Conservation (phyloP, 768 basidiomycete genomes). For the Antrodiella citrinella region DNA sequence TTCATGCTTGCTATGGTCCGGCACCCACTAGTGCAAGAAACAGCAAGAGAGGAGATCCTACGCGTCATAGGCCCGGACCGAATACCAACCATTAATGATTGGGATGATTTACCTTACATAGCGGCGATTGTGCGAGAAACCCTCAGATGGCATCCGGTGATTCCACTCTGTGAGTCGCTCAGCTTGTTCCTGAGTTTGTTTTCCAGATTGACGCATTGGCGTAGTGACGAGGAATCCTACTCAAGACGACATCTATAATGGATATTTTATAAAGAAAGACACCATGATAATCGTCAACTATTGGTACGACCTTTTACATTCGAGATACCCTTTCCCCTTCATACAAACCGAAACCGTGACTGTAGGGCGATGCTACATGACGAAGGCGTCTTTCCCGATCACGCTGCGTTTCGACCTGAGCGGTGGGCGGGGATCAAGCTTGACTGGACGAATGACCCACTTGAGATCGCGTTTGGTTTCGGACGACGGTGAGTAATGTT, state of each 20-base stretch:
- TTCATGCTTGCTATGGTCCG: not conserved
- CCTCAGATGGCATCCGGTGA: constrained; percentile 1
- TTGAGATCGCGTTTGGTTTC: not conserved
- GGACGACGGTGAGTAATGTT: not conserved
- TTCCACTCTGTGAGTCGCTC: not conserved
- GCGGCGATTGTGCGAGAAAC: constrained; percentile 23
- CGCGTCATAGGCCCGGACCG: constrained; percentile 22
- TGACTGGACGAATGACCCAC: not conserved
- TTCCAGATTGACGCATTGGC: not conserved
- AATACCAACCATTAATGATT: constrained; percentile 16
- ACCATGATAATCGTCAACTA: constrained; percentile 13
- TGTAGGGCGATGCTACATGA: not conserved
- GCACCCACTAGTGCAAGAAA: constrained; percentile 19
- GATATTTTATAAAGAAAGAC: constrained; percentile 13
- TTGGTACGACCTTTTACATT: not conserved
- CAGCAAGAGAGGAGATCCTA: constrained; percentile 26
- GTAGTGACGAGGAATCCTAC: constrained; percentile 8
- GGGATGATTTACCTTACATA: constrained; percentile 13
- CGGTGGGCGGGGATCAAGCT: not conserved
- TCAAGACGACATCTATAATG: constrained; percentile 14
- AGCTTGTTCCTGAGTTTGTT: not conserved
- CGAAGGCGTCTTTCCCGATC: not conserved
- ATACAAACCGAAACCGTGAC: not conserved
- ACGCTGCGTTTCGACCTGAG: not conserved
- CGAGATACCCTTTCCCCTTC: no score